phyloP scores from a whole-genome alignment of 805 yeast species.

The Yarrowia divulgata region DNA sequence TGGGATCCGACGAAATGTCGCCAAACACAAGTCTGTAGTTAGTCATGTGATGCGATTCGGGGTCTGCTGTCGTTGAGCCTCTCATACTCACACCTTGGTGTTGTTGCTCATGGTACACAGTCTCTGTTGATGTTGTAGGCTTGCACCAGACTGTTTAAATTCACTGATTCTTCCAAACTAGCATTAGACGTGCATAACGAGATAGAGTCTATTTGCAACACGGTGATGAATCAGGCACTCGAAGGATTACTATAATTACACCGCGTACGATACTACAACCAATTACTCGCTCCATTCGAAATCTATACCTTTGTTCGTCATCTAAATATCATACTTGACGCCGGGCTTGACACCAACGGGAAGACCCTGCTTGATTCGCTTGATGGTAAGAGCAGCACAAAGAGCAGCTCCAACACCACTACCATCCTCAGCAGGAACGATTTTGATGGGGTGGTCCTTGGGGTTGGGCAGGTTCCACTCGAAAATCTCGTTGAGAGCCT shows the following conservation, averaged over 20 bases:
- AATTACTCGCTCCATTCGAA: background rate
- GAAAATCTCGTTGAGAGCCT: constrained; percentile 86
- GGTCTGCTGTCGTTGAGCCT: background rate
- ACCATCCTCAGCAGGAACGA: constrained; percentile 97
- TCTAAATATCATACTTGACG: constrained; percentile 35
- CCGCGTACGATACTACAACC: too few relatives aligned
- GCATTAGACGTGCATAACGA: background rate
- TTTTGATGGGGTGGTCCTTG: constrained; percentile 77
- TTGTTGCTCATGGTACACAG: constrained; percentile 10
- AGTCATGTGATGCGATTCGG: background rate
- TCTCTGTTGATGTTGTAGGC: background rate
- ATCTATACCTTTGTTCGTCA: constrained; percentile 7
- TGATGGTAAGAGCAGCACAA: constrained; percentile 91
- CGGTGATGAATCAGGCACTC: too few relatives aligned
- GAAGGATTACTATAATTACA: too few relatives aligned
- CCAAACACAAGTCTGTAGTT: constrained; percentile 38
- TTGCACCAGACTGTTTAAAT: background rate
- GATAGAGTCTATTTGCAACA: background rate
- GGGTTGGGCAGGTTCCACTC: constrained; percentile 67
- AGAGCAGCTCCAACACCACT: constrained; percentile 99
- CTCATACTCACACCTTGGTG: constrained; percentile 31
- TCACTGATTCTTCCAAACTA: constrained; percentile 18
- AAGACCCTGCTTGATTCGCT: constrained; percentile 71
- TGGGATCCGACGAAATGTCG: constrained; percentile 22
- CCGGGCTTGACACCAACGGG: constrained; percentile 48